These are phyloP conservation scores for Mucor piriformis DNA, from an alignment of 371 early-diverging fungal species.

Conservation along the genomic window DNA sequence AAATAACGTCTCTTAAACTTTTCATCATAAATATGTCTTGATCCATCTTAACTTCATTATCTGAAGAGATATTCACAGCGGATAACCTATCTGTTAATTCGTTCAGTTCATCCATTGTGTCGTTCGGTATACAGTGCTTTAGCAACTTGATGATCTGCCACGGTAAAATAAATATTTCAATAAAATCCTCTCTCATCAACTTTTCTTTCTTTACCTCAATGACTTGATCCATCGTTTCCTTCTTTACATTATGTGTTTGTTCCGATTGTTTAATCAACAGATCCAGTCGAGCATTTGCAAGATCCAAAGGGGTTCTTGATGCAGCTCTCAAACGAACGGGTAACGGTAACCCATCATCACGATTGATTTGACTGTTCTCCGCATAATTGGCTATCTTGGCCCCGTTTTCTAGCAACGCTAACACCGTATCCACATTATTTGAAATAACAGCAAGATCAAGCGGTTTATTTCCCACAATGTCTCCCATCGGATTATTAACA, in stretches of 20 bases:
- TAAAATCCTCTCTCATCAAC: not conserved
- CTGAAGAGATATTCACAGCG: not conserved
- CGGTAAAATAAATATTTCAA: not conserved
- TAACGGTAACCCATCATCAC: conserved; percentile 15
- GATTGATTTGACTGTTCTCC: not conserved
- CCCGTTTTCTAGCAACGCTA: conserved; percentile 47
- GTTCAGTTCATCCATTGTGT: conserved; percentile 15
- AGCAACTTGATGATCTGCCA: conserved; percentile 44
- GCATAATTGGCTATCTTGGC: not conserved
- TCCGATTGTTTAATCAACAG: conserved; percentile 30
- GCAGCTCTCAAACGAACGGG: conserved; percentile 18
- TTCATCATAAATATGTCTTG: conserved; percentile 22
- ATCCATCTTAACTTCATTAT: not conserved
- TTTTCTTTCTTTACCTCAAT: conserved; percentile 17
- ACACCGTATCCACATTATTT: conserved; percentile 47
- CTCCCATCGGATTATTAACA: conserved; percentile 51
- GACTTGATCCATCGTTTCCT: conserved; percentile 26
- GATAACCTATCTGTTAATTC: conserved; percentile 20
- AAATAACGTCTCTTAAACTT: conserved; percentile 24
- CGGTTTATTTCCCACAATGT: conserved; percentile 52
- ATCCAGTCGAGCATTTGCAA: conserved; percentile 46
- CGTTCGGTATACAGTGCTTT: conserved; percentile 32
- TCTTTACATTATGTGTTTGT: not conserved
- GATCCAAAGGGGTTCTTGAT: conserved; percentile 35
- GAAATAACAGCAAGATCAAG: conserved; percentile 51